Base-by-base conservation (phyloP, 805 yeast genomes). In the Candida hispaniensis region DNA sequence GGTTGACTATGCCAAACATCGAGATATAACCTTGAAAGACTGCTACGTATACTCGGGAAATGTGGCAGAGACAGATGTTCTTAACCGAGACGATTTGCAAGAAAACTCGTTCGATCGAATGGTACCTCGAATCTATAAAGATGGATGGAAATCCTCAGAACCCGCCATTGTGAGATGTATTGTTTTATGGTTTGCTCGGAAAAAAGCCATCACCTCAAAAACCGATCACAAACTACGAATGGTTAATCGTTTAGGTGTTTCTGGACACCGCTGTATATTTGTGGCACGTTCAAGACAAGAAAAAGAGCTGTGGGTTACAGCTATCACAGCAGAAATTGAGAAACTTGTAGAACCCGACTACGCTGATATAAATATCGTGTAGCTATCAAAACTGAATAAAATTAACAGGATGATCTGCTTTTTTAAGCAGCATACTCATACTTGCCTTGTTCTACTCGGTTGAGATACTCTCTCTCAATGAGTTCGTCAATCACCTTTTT, bases 81-180 rank as follows among this genome's bases (percentile, higher is more conserved):
- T 75, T 18, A 48, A 54, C 7, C 54, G 70, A 8, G 67, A 61
- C 32, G 56, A 52, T 14, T 66, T 64, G 15, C 17, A 23, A n/a
- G 36, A 32, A 5, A 4, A 23, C 14, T 4, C 12, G 6, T 55
- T 63, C 27, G 72, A 73, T 39, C 58, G 59, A 3, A 51, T 56
- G 13, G 50, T 79, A 18, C 94, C 96, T 0, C 60, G 93, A 20
- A 60, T 78, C 0, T 85, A 79, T 49, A 57, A 67, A 2, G 93
- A 85, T 55, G 95, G 95, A 0, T 79, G 93, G 83, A 69, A 65
- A 44, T 77, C 93, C 2, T 62, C 72, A 6, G 97, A 88, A 47
- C 79, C 75, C 30, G 91, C 81, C 44, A 46, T 64, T n/a, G 58
- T 71, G 16, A 61, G 94, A 32, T 73, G 91, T 43, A 85, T 88